Base-by-base conservation (phyloP, 2,329 filamentous ascomycete genomes). In the Hirsutella rhossiliensis region DNA sequence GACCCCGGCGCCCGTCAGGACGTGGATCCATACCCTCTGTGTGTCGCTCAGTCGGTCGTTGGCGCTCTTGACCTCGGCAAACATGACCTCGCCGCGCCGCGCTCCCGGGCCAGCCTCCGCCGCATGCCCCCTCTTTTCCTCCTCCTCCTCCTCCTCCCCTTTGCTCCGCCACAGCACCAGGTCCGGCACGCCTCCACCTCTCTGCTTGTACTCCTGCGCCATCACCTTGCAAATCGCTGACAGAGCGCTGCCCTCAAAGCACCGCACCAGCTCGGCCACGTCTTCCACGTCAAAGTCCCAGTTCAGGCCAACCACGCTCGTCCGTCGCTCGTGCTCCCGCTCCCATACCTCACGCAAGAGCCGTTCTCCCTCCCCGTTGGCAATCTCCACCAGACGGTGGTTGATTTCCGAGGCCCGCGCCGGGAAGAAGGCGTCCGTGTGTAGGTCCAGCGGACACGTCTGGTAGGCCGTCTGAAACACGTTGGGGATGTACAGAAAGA, bases 391-490 rank as follows among this genome's bases (percentile, higher is more conserved):
- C 2, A 97, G 72, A 1, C 89, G 80, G 49, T 81, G 79, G 57
- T 95, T 94, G 59, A 97, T 92, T 65, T 95, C 89, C 4, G 83
- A 87, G 31, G 84, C 79, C n/a, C 92, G 77, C 1, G 82, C 79
- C 0, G 86, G 77, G 58, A 87, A 97, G 66, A 98, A 98, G 3
- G 84, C 81, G 59, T 98, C 92, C 0, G 89, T 95, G 58, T 94
- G 84, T 6, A 98, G 68, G 60, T 98, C 92, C 4, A 98, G 68
- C 1, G 92, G 92, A 56, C 87, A 95, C 0, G 87, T 94, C 63
- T 98, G 92, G 59, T 87, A 98, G 1, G 84, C 78, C 6, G 92
- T 98, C 60, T 97, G 90, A 62, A 98, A 98, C 44, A 98, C 90
- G 54, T 97, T 95, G 23, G 92, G 90, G 5, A 97, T 77, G 62